Base-by-base conservation (phyloP, 768 basidiomycete species). In the Gautieria morchelliformis region DNA sequence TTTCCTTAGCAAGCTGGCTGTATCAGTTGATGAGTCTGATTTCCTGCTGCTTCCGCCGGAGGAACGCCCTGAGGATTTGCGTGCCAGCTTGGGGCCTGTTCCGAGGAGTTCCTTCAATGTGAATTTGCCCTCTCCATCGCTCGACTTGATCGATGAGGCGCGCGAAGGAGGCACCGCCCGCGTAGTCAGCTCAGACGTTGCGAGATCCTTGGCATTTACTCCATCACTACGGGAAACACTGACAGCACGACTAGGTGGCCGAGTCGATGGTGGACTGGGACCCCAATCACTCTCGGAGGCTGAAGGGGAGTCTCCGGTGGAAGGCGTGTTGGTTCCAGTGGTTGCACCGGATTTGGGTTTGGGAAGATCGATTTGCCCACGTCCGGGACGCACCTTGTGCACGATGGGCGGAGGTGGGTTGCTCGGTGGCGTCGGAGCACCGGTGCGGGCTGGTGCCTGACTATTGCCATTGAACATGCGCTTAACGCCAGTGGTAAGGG, bases 71-170 rank as follows among this genome's bases (percentile, higher is more conserved):
- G 89, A 89, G 0, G 79, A 74, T 63, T 77, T 85, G 61, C 93
- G 74, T 32, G 74, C 72, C 30, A 95, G 75, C 72, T 91, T 95
- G 24, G 91, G 88, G 0, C 81, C 84, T 47, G 73, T 75, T 22
- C 75, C 75, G 59, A 94, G 78, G 27, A 96, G 78, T 67, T 93
- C 80, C 78, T 88, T 93, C 64, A 96, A 79, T 42, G 78, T 87
- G 72, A 93, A 93, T 70, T 83, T 88, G 67, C 87, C 85, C 47
- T 74, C 74, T 39, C 79, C 75, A 5, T 73, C 74, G 44, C 82
- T 80, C 24, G 84, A 81, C 15, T 71, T 79, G 73, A 69, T 78
- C 69, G 62, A 84, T 58, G 66, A 79, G 70, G 54, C 76, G 65
- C 61, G 63, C 63, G 70, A 68, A 59, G 64, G 74, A 55, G 65